These are phyloP conservation scores for Suillus ampliporus DNA, from an alignment of 768 basidiomycete species.

Conservation along the genomic window DNA sequence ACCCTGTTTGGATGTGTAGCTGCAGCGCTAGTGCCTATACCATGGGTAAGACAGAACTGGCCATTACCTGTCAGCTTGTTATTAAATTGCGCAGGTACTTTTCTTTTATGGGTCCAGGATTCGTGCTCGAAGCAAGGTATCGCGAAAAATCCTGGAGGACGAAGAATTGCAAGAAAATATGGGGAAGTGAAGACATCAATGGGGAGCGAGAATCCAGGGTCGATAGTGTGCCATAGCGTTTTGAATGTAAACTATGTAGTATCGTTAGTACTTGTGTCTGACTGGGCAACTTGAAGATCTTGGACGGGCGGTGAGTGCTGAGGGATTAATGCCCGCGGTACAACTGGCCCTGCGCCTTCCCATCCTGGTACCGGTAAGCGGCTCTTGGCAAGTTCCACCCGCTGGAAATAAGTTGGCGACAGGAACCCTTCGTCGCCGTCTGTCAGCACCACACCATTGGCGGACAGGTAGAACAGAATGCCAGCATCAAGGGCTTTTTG, in stretches of 20 bases:
- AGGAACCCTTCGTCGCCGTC: slow-evolving; percentile 76
- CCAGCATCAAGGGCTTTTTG: slow-evolving; percentile 71
- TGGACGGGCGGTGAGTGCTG: background rate
- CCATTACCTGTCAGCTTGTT: background rate
- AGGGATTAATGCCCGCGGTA: background rate
- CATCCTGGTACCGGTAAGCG: slow-evolving; percentile 27
- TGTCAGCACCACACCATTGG: slow-evolving; percentile 89
- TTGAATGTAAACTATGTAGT: background rate
- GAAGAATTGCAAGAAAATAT: slow-evolving; percentile 3
- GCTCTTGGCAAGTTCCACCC: slow-evolving; percentile 57
- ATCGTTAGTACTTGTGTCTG: background rate
- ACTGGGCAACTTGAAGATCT: background rate
- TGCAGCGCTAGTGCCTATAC: slow-evolving; percentile 56
- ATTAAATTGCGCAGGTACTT: slow-evolving; percentile 15
- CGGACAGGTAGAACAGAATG: slow-evolving; percentile 76
- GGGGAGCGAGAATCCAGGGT: background rate
- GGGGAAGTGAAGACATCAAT: background rate
- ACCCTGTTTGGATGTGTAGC: slow-evolving; percentile 56
- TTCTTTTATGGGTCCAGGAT: slow-evolving; percentile 29
- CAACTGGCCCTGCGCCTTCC: slow-evolving; percentile 19
- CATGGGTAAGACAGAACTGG: slow-evolving; percentile 45
- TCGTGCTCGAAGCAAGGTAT: slow-evolving; percentile 24
- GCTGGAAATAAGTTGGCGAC: slow-evolving; percentile 64
- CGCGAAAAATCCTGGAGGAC: slow-evolving; percentile 15
- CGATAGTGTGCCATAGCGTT: background rate